phyloP scores from a whole-genome alignment of 73 alveolate genomes.

The Loxodes magnus region DNA sequence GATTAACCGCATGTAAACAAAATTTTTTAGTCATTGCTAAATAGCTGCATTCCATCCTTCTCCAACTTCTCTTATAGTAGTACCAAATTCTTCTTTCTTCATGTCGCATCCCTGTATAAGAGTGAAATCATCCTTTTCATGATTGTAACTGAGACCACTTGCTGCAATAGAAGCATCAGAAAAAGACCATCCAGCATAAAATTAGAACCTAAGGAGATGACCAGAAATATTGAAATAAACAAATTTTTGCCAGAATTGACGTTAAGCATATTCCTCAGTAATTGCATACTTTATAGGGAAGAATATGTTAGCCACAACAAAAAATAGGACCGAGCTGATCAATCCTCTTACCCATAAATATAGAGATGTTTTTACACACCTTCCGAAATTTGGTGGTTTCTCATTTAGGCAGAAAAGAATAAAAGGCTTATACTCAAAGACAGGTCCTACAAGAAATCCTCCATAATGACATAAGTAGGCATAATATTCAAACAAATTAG shows the following conservation, averaged over 20 bases:
- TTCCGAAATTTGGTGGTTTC: slow-evolving; percentile 37
- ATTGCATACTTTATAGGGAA: slow-evolving; percentile 41
- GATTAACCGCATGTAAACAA: slow-evolving; percentile 60
- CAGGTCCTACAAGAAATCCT: slow-evolving; percentile 81
- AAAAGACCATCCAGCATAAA: slow-evolving; percentile 22
- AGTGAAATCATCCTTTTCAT: slow-evolving; percentile 29
- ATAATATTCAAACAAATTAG: slow-evolving; percentile 49
- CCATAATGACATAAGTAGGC: slow-evolving; percentile 65
- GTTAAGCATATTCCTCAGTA: slow-evolving; percentile 46
- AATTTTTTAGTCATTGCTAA: slow-evolving; percentile 74
- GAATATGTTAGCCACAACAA: slow-evolving; percentile 23
- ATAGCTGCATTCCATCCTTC: slow-evolving; percentile 77
- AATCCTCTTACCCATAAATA: slow-evolving; percentile 27
- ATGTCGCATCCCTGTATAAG: slow-evolving; percentile 11
- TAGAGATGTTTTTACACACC: slow-evolving; percentile 32
- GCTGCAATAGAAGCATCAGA: slow-evolving; percentile 23
- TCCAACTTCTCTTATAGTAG: slow-evolving; percentile 41
- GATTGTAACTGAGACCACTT: slow-evolving; percentile 62
- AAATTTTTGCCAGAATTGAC: slow-evolving; percentile 14
- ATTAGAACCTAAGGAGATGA: too few species aligned
- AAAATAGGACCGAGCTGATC: slow-evolving; percentile 33
- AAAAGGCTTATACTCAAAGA: slow-evolving; percentile 71
- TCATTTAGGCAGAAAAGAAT: slow-evolving; percentile 51
- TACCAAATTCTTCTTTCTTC: slow-evolving; percentile 16
- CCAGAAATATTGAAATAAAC: slow-evolving; percentile 53